Base-by-base conservation (phyloP, 176 grass and related monocot genomes). In the Chrysopogon serrulatus region DNA sequence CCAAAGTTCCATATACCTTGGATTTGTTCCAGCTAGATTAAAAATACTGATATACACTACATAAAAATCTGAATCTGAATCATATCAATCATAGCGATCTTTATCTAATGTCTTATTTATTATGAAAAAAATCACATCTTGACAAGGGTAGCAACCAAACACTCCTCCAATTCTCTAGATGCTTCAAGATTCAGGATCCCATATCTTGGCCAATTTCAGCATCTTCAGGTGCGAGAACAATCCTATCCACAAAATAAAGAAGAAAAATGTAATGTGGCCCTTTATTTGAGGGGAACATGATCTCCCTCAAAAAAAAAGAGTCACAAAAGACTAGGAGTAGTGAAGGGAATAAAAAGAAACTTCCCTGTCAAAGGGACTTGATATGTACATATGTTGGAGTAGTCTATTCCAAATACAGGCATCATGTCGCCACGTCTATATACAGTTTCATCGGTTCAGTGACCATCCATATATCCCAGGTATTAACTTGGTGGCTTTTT, bases 311-410 rank as follows among this genome's bases (percentile, higher is more conserved):
- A 68, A 76, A 76, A 48, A 47, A 39, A 75, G 51, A 44, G 72
- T 31, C 7, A 1, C 32, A 64, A 1, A 32, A 78, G 73, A 73
- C 72, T 45, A 65, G 30, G 65, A 71, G 54, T 77, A 71, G 54
- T 77, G 79, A 83, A 53, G 47, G 37, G 1, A 34, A 56, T 11
- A n/a, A 88, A 83, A 83, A 65, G 86, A 83, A 65, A 33, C 26
- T 62, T 76, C 61, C 26, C 33, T 59, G 15, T 88, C 65, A 63
- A 26, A 28, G 73, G 79, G 72, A 30, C 36, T 76, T 67, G 47
- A 60, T 69, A 28, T 26, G 26, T 59, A 59, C 10, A 27, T 60
- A 59, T 36, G 71, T 42, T 68, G 36, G 70, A 33, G 33, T 30
- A 83, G 16, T 63, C 56, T 21, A 81, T 81, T 87, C 68, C 44